Evolutionary conservation across 1,139 yeast species (phyloP), one percentile per base, ranked within the genome.

Genomic region (Kazachstania sp.): DNA sequence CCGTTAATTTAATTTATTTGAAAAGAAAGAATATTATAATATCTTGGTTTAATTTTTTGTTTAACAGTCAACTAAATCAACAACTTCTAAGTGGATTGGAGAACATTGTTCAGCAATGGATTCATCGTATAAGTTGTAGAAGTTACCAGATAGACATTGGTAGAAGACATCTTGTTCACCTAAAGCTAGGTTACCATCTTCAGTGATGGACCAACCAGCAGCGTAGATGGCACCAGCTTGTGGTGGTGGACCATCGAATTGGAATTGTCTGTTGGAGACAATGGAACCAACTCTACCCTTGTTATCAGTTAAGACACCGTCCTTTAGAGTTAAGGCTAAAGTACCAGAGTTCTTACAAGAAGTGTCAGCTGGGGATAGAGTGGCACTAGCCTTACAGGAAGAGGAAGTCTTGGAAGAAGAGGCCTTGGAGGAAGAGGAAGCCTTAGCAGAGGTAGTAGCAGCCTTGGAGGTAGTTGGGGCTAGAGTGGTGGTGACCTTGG

Each of bases 171-270:
- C 70, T 52, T 78, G 75, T 48, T 68, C 64, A 71, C 92, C 92
- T 57, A 84, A 71, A 51, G 86, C 86, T 64, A 84, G 78, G 71
- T 71, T 64, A 58, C 86, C 86, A 47, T 78, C 83, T 49, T 64
- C 58, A 49, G 81, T 72, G 56, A 81, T 68, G 43, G 83, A 73
- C 90, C 90, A 83, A 56, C 92, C 90, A 51, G 79, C 85, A 65
- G 90, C 90, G 69, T 79, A 82, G 66, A 83, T 79, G 56, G 87
- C 74, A 68, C 90, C 92, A 49, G 90, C 88, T 75, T 83, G 92
- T 60, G 90, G 88, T 70, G 88, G 87, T 58, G 90, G 92, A 67
- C 90, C 90, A 65, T 83, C 92, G 61, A 83, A 83, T 73, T 83
- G 92, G 82, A 83, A 83, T 74, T 83, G 92, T 72, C 83, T 78